Conservation (phyloP, 169 alveolate genomes). For the Plasmodium cynomolgi region DNA sequence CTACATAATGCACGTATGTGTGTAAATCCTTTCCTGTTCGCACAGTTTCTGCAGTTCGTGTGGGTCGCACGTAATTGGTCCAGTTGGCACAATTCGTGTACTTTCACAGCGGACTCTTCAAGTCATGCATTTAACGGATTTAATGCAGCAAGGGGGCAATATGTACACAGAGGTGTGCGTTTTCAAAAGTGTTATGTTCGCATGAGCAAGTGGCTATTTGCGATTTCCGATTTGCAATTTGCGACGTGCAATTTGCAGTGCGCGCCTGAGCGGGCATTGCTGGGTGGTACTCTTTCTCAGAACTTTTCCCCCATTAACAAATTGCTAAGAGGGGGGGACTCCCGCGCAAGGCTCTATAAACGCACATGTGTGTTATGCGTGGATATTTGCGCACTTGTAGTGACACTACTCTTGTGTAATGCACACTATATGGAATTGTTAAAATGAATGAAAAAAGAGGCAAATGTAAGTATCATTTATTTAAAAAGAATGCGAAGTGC, state of each 20-base stretch:
- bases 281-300: background rate
- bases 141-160: background rate
- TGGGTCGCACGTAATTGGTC: background rate
- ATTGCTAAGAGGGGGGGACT: background rate
- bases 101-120: background rate
- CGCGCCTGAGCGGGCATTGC: background rate
- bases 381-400: background rate
- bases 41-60: background rate
- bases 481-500: background rate
- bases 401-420: background rate
- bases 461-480: too few species aligned
- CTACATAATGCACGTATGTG: background rate
- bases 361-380: background rate
- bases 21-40: background rate
- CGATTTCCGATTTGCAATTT: background rate
- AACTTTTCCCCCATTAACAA: background rate
- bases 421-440: background rate
- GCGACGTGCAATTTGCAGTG: background rate
- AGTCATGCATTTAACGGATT: background rate
- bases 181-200: background rate
- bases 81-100: background rate
- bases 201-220: background rate
- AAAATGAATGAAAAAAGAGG: background rate
- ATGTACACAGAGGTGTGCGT: background rate
- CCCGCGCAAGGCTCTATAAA: background rate